Base-by-base conservation (phyloP, 2,329 filamentous ascomycete genomes). In the Sclerotinia spermophila region DNA sequence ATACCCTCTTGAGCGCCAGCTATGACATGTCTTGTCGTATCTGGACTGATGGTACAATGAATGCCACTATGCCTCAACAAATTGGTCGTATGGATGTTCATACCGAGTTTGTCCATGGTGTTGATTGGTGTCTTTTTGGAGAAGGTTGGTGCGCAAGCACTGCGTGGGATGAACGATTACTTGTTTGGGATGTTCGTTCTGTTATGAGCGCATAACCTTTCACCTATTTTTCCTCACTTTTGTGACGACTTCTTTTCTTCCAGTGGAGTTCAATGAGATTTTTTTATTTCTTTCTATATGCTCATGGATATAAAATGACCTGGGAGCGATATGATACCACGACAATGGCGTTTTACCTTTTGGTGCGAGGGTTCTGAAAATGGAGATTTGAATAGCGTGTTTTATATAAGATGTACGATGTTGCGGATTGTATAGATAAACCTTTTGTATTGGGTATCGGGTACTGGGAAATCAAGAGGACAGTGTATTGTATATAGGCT, bases 11-110 rank as follows among this genome's bases (percentile, higher is more conserved):
- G 56, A 96, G 90, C 76, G 95, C 92, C 1, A 96, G 94, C 79
- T 99, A 99, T 81, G 96, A 99, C 81, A 99, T 99, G 96, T 97
- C 93, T 8, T 96, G 96, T 75, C 88, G 96, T 44, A 85, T 97
- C 65, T 99, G 96, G 96, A 93, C 90, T 17, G 96, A 98, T 79
- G 92, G 89, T 74, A 80, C 72, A 42, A 42, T 42, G 15, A 44
- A 35, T 30, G 33, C 48, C 17, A 82, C 83, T 7, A 82, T 84
- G 73, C 60, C 68, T 38, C 62, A 80, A 10, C 70, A 78, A 66
- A 56, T 89, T 55, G 93, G 92, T 1, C 83, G 86, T 35, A 97
- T 99, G 94, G 94, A 92, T 71, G 83, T 89, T 27, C 96, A 99
- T 80, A 97, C 95, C 0, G 96, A 99, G 82, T 99, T 99, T 77